Percentiles rank a stretch among this genome's conserved stretches.
phyloP scores from a whole-genome alignment of 2,329 filamentous ascomycete genomes.

The Eutypa lata region DNA sequence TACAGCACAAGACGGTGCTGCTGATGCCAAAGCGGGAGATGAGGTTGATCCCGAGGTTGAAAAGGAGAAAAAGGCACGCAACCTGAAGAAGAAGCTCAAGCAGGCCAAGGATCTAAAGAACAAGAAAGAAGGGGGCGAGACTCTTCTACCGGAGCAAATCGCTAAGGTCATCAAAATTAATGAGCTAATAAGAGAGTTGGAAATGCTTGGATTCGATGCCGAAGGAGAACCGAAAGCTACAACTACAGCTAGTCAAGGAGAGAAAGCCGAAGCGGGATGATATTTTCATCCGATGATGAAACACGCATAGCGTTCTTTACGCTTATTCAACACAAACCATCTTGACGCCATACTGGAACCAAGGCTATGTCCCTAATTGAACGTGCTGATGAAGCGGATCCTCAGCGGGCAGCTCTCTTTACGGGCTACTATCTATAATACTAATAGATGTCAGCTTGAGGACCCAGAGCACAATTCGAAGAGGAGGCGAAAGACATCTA shows the following conservation, averaged over 20 bases:
- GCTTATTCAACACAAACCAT: not conserved
- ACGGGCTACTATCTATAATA: not conserved
- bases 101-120: slow-evolving; percentile 87
- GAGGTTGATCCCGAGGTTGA: slow-evolving; percentile 66
- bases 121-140: slow-evolving; percentile 85
- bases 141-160: slow-evolving; percentile 86
- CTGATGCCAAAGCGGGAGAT: slow-evolving; percentile 36
- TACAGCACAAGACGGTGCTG: slow-evolving; percentile 26
- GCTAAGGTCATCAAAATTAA: slow-evolving; percentile 97
- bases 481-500: not conserved
- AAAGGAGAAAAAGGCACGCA: slow-evolving; percentile 88
- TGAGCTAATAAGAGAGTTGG: slow-evolving; percentile 85
- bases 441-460: not conserved
- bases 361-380: not conserved
- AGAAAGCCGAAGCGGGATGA: slow-evolving; percentile 13
- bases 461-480: not conserved
- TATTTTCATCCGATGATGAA: not conserved
- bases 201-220: slow-evolving; percentile 77
- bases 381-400: not conserved
- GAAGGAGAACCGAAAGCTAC: slow-evolving; percentile 60
- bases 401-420: not conserved
- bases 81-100: slow-evolving; percentile 89
- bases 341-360: not conserved
- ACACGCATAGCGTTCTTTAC: not conserved
- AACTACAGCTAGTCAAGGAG: slow-evolving; percentile 3